Base-by-base conservation (phyloP, 805 yeast genomes). In the Cephaloascus fragrans region DNA sequence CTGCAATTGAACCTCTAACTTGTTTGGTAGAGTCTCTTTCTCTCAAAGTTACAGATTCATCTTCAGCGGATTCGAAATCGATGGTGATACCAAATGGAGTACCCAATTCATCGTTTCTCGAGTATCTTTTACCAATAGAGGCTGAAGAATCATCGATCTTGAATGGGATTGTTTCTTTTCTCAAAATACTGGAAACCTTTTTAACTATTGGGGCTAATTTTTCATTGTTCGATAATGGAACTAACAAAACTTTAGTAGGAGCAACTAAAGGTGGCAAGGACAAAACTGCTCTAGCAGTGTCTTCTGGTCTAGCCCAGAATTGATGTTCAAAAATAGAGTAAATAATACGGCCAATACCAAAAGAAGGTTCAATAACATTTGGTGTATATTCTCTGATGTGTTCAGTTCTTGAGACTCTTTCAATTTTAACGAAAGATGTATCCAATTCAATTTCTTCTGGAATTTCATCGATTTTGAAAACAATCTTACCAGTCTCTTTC, bases 71-170 rank as follows among this genome's bases (percentile, higher is more conserved):
- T 47, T 90, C 97, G 62, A 93, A 90, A 64, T 90, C 98, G 52
- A 90, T 83, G 47, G 98, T 90, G 64, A 90, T 78, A 61, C 98
- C 98, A 59, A 93, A 93, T 51, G 98, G 98, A 39, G 97, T 93
- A 64, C 98, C 98, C 57, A 90, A 75, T 70, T 90, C 98, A 64
- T 90, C 98, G 62, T 90, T 90, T 71, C 98, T 85, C 47, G 98
- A 88, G 56, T 90, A 90, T 69, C 98, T 83, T 71, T 89, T 86
- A 68, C 98, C 98, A 53, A 90, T 93, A 26, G 97, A 85, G 17
- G 96, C 97, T 49, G 95, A 84, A 8, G 97, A 87, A 62, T 90
- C 97, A 61, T 93, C 98, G 43, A 90, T 81, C 74, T 89, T 90
- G 74, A 89, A 86, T 49, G 97, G 90, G 51, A 93, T 80, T 61